phyloP scores from a whole-genome alignment of 2,329 filamentous ascomycete species.

The Aspergillus tamarii region DNA sequence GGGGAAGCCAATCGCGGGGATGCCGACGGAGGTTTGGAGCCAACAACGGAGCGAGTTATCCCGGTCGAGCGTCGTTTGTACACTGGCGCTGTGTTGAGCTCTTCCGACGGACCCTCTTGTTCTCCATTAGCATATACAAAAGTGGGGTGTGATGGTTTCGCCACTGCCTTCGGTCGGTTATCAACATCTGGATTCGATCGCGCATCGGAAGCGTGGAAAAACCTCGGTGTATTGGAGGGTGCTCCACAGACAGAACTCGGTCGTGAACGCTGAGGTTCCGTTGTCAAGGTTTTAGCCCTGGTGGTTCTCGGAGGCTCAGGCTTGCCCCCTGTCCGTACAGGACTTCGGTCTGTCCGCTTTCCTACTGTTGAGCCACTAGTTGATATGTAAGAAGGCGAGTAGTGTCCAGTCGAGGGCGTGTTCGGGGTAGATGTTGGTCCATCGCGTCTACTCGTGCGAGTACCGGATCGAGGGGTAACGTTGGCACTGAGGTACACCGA shows the following conservation, averaged over 20 bases:
- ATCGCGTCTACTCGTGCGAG: conserved; percentile 71
- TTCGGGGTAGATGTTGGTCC: conserved; percentile 69
- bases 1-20: conserved; percentile 38
- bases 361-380: conserved; percentile 26
- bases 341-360: conserved; percentile 38
- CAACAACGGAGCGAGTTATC: conserved; percentile 28
- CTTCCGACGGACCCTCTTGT: conserved; percentile 34
- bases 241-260: conserved; percentile 40
- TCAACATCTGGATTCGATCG: conserved; percentile 51
- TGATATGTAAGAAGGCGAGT: conserved; percentile 33
- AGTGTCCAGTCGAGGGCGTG: conserved; percentile 34
- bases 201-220: conserved; percentile 89
- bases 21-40: conserved; percentile 26
- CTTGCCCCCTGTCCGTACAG: conserved; percentile 33
- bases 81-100: conserved; percentile 20
- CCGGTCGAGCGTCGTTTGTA: conserved; percentile 37
- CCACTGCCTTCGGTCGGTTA: conserved; percentile 28
- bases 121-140: conserved; percentile 45
- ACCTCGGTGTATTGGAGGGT: conserved; percentile 61
- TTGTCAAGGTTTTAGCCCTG: conserved; percentile 42
- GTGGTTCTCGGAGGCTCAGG: conserved; percentile 35
- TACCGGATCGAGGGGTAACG: conserved; percentile 77
- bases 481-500: conserved; percentile 65
- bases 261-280: conserved; percentile 39
- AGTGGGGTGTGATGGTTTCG: conserved; percentile 31